Evolutionary conservation across 108 stramenopile genomes (phyloP).

Genomic region (Bacterosira constricta): DNA sequence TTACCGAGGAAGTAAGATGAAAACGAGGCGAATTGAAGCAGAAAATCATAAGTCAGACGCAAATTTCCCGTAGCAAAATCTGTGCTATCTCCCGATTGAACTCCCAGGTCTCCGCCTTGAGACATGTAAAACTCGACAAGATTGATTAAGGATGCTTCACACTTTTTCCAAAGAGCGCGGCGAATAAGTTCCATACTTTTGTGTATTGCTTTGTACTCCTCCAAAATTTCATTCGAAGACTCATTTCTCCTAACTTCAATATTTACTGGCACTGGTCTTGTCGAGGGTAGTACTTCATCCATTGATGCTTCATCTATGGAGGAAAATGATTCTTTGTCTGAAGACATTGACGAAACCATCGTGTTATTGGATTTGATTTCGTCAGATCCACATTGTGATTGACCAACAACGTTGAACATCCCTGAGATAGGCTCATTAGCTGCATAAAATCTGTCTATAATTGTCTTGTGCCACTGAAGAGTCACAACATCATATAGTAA

Average conservation of each 20-base stretch:
- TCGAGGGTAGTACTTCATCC: constrained; percentile 15
- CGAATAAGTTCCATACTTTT: constrained; percentile 25
- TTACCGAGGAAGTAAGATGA: constrained; percentile 26
- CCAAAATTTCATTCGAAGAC: background rate
- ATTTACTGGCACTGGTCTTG: constrained; percentile 4
- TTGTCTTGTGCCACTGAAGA: constrained; percentile 24
- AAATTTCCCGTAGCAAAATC: constrained; percentile 34
- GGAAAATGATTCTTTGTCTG: constrained; percentile 28
- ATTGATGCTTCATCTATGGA: constrained; percentile 9
- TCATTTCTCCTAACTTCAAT: constrained; percentile 14
- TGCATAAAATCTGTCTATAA: constrained; percentile 3
- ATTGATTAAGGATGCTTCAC: constrained; percentile 31
- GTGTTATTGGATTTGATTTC: background rate
- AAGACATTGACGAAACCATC: constrained; percentile 33
- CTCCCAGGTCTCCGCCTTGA: background rate
- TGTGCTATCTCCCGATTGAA: constrained; percentile 16
- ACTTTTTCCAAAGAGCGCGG: constrained; percentile 29
- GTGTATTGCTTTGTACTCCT: constrained; percentile 3
- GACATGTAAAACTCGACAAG: constrained; percentile 22
- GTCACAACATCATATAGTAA: constrained; percentile 16
- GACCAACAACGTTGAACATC: background rate
- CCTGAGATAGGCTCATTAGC: background rate
- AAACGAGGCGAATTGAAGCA: constrained; percentile 32
- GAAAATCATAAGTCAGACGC: constrained; percentile 28
- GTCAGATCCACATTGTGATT: background rate